Evolutionary conservation across 805 yeast genomes (phyloP), one percentile per base, ranked within the genome.

Genomic region (Tetrapisispora iriomotensis): DNA sequence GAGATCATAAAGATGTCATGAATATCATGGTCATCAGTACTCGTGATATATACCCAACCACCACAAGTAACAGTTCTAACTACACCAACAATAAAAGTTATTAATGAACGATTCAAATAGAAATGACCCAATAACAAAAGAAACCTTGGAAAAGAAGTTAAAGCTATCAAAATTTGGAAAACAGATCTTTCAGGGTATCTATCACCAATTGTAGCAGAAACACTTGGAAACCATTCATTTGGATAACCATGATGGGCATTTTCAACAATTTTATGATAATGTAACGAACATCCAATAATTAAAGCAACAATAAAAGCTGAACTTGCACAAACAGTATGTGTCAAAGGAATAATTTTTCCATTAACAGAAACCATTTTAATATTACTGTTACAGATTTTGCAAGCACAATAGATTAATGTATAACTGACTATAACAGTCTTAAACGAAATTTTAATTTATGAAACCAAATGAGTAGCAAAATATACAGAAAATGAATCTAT

Each of bases 221-320:
- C 98, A 53, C 94, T 81, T 2, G 98, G 98, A 57, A 92, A 90
- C 97, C 98, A 92, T 61, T 92, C 98, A 43, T 88, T 92, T 2
- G 98, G 98, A 56, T 86, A 92, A 1, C 95, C 94, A 56, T 68
- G 88, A 46, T 76, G 75, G 35, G 88, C 82, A 58, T 92, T 92
- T 53, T 77, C 70, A 9, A 92, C 95, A 56, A 92, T 92, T 58
- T 92, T 87, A 44, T 81, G 66, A 62, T 78, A 92, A 62, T 90
- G 98, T 20, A 90, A 68, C 38, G 68, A 68, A 45, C 75, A 75
- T 1, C 95, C 96, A 22, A 84, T 77, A 0, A 70, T 54, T 19
- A 88, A 68, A 3, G 96, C 95, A 0, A 75, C 72, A 4, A 81
- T 25, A 52, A 88, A 88, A 1, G 96, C 94, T 10, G 76, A 61